Base-by-base conservation (phyloP, 306 rosid genomes). In the Castanopsis chinensis region DNA sequence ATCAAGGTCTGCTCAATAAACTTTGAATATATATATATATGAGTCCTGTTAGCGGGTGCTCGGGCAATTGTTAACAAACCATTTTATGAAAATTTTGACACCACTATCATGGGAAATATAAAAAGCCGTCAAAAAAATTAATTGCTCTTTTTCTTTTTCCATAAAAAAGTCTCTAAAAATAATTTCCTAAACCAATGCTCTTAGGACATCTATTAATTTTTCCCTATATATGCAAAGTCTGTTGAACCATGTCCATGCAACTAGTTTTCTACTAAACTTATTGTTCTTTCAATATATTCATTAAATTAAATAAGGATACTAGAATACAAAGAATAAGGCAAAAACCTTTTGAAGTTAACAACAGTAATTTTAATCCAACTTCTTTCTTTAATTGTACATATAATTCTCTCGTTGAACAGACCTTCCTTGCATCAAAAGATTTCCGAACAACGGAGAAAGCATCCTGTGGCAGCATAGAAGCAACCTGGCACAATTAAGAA, bases 361-460 rank as follows among this genome's bases (percentile, higher is more conserved):
- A 9, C 41, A 63, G 6, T 63, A 10, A 28, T 21, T 28, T 15
- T 13, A 30, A 65, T 65, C n/a, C 35, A 20, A 18, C 51, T 15
- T 65, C 23, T 65, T 65, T 18, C 71, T 41, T 41, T 41, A 41
- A 65, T 20, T 14, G 6, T 30, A 56, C 27, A 41, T 53, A 35
- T 20, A 51, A 23, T 18, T 35, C 23, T n/a, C 13, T 64, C 35
- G 71, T 32, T 19, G 57, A 80, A 58, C 89, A 67, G 53, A 92
- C 99, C 98, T 93, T 93, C 81, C 98, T 89, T n/a, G 98, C 97
- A 80, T 95, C 99, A 81, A 95, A 95, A n/a, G 99, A 95, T 84
- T 95, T 93, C 85, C 96, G 87, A 78, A 93, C 82, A 51, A 95
- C 87, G 0, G 87, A 70, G 83, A 95, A 95, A 19, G 99, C 94